Percentiles rank a stretch among this genome's conserved stretches.
These are phyloP conservation scores for Carpinus fangiana DNA, from an alignment of 306 rosid species.

Conservation along the genomic window DNA sequence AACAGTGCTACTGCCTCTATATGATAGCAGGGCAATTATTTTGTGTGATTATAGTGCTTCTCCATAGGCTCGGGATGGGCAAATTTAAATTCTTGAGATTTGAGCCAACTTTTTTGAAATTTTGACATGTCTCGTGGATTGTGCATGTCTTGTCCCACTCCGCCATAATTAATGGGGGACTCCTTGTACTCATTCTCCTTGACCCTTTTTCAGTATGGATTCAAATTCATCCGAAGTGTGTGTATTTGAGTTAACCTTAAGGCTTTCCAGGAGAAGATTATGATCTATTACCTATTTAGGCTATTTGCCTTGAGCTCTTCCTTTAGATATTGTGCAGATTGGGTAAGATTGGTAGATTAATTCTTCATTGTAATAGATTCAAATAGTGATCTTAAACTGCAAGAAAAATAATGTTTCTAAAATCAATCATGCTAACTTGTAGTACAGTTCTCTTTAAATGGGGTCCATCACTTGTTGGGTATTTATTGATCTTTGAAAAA, in stretches of 20 bases:
- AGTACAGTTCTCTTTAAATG: not conserved
- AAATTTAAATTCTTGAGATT: conserved; percentile 36
- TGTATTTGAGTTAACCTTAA: not conserved
- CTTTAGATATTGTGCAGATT: not conserved
- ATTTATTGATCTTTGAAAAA: not conserved
- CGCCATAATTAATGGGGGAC: not conserved
- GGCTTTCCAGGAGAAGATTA: too few species aligned
- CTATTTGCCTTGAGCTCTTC: not conserved
- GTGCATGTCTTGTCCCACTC: conserved; percentile 32
- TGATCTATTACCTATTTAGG: too few species aligned
- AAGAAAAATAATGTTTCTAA: not conserved
- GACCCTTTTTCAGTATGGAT: too few species aligned
- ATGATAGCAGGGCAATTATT: conserved; percentile 20
- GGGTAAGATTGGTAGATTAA: not conserved
- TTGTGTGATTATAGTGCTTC: conserved; percentile 17
- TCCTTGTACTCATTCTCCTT: not conserved
- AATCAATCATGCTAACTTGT: not conserved
- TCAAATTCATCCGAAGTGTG: too few species aligned
- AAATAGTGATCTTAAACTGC: not conserved
- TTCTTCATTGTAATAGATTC: not conserved
- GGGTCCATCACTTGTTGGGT: not conserved
- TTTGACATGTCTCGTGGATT: conserved; percentile 31
- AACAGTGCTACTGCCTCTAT: not conserved
- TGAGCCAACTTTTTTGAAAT: conserved; percentile 32
- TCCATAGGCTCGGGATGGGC: conserved; percentile 31